Evolutionary conservation across 2,329 filamentous ascomycete species (phyloP).

Genomic region (Tolypocladium nubicola): DNA sequence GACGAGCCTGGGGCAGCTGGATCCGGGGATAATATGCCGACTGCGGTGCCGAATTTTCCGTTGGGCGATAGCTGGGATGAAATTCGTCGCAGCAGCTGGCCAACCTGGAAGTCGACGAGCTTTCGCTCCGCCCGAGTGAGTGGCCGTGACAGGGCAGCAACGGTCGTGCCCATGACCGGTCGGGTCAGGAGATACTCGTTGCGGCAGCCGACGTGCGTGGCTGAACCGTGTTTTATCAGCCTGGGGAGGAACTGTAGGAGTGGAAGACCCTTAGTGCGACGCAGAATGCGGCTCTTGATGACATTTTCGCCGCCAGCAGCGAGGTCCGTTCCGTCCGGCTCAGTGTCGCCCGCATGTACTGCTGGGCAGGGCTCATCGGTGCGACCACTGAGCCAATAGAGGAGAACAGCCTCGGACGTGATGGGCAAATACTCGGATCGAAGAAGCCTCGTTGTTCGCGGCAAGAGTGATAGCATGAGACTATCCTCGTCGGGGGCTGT

Average conservation of each 20-base stretch:
- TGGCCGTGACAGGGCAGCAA: constrained; percentile 23
- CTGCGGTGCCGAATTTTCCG: constrained; percentile 32
- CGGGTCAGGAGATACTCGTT: constrained; percentile 32
- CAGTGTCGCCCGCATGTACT: background rate
- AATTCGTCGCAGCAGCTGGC: constrained; percentile 33
- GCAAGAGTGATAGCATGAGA: constrained; percentile 32
- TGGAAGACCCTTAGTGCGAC: background rate
- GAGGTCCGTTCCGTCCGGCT: background rate
- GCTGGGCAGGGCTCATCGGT: background rate
- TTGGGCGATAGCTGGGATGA: constrained; percentile 33
- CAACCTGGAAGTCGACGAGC: constrained; percentile 34
- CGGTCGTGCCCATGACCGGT: constrained; percentile 23
- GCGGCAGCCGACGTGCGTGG: constrained; percentile 12
- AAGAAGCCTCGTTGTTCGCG: constrained; percentile 30
- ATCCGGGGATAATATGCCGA: constrained; percentile 10
- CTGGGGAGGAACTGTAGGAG: constrained; percentile 27
- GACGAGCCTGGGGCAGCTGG: background rate
- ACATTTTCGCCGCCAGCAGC: background rate
- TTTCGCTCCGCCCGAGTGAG: constrained; percentile 23
- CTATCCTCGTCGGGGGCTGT: constrained; percentile 28
- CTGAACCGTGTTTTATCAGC: constrained; percentile 26
- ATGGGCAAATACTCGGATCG: constrained; percentile 35
- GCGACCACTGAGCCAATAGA: constrained; percentile 30
- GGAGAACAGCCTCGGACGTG: constrained; percentile 31
- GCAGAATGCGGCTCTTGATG: background rate